Percentiles rank a stretch among this genome's conserved stretches.
phyloP scores from a whole-genome alignment of 768 basidiomycete genomes.

The Suillus spraguei region DNA sequence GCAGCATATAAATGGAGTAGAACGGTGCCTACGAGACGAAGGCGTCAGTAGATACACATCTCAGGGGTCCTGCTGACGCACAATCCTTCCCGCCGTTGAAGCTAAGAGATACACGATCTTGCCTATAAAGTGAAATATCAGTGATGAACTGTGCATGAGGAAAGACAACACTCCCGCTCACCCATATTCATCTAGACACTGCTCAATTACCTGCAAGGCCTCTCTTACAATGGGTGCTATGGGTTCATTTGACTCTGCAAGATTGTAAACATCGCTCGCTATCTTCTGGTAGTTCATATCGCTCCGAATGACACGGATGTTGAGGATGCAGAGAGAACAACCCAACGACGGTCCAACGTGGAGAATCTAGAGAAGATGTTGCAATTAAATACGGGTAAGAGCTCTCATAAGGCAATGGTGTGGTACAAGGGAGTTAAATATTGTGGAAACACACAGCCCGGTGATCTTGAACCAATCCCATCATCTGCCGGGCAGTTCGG shows the following conservation, averaged over 20 bases:
- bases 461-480: not conserved
- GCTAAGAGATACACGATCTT: conserved; percentile 78
- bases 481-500: no score
- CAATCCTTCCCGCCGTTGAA: conserved; percentile 99
- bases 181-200: conserved; percentile 79
- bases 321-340: not conserved
- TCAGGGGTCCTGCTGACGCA: conserved; percentile 39
- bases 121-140: conserved; percentile 41
- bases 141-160: conserved; percentile 1
- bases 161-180: conserved; percentile 43
- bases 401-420: conserved; percentile 16
- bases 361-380: conserved; percentile 14
- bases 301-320: conserved; percentile 12
- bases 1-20: conserved; percentile 87
- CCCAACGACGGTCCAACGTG: conserved; percentile 10
- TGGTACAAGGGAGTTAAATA: not conserved
- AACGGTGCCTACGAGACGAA: conserved; percentile 73
- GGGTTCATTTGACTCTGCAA: conserved; percentile 57
- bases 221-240: conserved; percentile 68
- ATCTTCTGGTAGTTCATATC: conserved; percentile 54
- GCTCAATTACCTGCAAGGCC: conserved; percentile 81
- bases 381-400: conserved; percentile 11
- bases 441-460: conserved; percentile 19
- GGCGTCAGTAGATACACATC: conserved; percentile 9
- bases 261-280: conserved; percentile 59